These are phyloP conservation scores for Straminergon stramineum DNA, from an alignment of 225 moss, liverwort and hornwort genomes.

Conservation along the genomic window DNA sequence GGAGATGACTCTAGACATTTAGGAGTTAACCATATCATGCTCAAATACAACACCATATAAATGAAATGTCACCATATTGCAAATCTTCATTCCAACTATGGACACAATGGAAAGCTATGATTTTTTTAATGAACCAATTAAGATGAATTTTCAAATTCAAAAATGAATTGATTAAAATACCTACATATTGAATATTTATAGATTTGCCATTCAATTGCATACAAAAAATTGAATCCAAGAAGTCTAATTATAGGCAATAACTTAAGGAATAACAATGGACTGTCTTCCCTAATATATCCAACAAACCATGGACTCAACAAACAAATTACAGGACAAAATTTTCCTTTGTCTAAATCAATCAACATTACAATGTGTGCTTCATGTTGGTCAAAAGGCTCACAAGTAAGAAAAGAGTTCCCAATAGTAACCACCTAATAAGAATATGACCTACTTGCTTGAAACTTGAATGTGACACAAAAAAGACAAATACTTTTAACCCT, in stretches of 20 bases:
- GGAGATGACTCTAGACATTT: too few relatives aligned
- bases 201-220: neutral
- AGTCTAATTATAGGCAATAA: neutral
- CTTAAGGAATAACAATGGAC: neutral
- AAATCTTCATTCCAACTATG: fast-evolving
- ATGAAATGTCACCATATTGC: neutral
- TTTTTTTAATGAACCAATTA: neutral
- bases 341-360: neutral
- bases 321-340: neutral
- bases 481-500: neutral
- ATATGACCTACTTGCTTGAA: neutral
- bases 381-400: neutral
- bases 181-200: neutral
- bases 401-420: neutral
- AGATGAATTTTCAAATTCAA: neutral
- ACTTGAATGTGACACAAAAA: neutral
- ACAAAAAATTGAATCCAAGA: neutral
- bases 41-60: neutral
- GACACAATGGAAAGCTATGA: neutral
- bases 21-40: neutral
- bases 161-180: neutral
- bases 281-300: neutral
- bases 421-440: neutral
- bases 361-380: neutral
- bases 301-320: neutral